Evolutionary conservation across 1,139 yeast species (phyloP).

Genomic region (Yamadazyma triangularis): DNA sequence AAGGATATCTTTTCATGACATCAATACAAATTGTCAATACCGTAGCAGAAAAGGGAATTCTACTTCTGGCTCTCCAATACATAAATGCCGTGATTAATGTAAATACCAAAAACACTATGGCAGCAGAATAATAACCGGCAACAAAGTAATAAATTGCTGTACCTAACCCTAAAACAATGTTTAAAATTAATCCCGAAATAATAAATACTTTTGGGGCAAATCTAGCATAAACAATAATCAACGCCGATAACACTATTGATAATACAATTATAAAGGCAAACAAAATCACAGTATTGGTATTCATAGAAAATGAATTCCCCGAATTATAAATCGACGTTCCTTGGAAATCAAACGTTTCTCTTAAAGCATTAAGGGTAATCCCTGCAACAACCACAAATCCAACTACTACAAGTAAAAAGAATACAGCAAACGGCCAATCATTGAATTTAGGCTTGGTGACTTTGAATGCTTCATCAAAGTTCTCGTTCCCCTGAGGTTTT

Average conservation of each 20-base stretch:
- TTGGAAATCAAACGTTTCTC: conserved; percentile 46
- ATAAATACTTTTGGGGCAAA: conserved; percentile 66
- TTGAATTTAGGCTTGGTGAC: conserved; percentile 62
- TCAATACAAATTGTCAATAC: conserved; percentile 70
- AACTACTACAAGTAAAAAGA: conserved; percentile 56
- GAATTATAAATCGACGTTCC: conserved; percentile 66
- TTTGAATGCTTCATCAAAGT: conserved; percentile 64
- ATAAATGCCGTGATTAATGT: conserved; percentile 63
- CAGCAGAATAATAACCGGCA: conserved; percentile 68
- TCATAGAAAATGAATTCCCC: conserved; percentile 52
- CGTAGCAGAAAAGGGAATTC: conserved; percentile 73
- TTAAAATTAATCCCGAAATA: conserved; percentile 61
- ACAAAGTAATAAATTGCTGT: conserved; percentile 71
- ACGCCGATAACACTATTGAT: conserved; percentile 53
- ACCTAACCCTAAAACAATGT: conserved; percentile 66
- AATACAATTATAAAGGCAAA: conserved; percentile 64
- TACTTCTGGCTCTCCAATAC: conserved; percentile 66
- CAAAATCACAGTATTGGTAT: conserved; percentile 69
- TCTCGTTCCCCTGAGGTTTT: conserved; percentile 29
- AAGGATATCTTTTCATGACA: conserved; percentile 68
- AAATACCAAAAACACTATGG: conserved; percentile 65
- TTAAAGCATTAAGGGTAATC: conserved; percentile 62
- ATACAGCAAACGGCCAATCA: conserved; percentile 67
- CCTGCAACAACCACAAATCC: conserved; percentile 75
- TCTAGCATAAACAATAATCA: conserved; percentile 59